Evolutionary conservation across 2,329 filamentous ascomycete genomes (phyloP).

Genomic region (Orbilia brochopaga): DNA sequence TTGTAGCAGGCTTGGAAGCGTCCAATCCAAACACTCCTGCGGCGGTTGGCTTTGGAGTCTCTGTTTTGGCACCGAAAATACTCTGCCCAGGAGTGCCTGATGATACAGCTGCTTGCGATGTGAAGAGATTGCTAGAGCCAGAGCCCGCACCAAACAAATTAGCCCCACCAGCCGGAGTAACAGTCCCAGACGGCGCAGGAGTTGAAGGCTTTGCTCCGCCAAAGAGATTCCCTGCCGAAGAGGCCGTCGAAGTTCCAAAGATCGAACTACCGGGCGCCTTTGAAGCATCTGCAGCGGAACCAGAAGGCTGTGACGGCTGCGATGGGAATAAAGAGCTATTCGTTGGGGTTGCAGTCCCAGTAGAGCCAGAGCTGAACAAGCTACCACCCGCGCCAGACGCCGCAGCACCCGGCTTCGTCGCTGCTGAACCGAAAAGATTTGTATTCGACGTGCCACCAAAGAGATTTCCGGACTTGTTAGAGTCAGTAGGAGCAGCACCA

Average conservation of each 20-base stretch:
- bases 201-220: slow-evolving; percentile 15
- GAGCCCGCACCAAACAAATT: slow-evolving; percentile 19
- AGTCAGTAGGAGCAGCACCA: slow-evolving; percentile 39
- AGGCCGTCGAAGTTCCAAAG: slow-evolving; percentile 15
- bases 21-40: slow-evolving; percentile 57
- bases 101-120: slow-evolving; percentile 46
- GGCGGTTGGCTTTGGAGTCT: slow-evolving; percentile 56
- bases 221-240: slow-evolving; percentile 3
- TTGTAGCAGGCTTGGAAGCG: slow-evolving; percentile 52
- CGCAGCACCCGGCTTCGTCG: slow-evolving; percentile 7
- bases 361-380: slow-evolving; percentile 30
- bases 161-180: slow-evolving; percentile 20
- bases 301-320: slow-evolving; percentile 17
- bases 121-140: slow-evolving; percentile 7
- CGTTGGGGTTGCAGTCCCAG: slow-evolving; percentile 21
- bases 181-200: slow-evolving; percentile 32
- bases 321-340: slow-evolving; percentile 28
- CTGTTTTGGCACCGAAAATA: slow-evolving; percentile 54
- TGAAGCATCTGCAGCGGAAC: slow-evolving; percentile 26
- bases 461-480: slow-evolving; percentile 2
- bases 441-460: slow-evolving; percentile 26
- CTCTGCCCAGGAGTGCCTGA: slow-evolving; percentile 48
- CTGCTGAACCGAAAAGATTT: slow-evolving; percentile 23
- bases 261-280: slow-evolving; percentile 17
- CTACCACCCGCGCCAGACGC: slow-evolving; percentile 16